Evolutionary conservation across 2,329 filamentous ascomycete genomes (phyloP), one percentile per base, ranked within the genome.

Genomic region (Geosmithia putterillii): DNA sequence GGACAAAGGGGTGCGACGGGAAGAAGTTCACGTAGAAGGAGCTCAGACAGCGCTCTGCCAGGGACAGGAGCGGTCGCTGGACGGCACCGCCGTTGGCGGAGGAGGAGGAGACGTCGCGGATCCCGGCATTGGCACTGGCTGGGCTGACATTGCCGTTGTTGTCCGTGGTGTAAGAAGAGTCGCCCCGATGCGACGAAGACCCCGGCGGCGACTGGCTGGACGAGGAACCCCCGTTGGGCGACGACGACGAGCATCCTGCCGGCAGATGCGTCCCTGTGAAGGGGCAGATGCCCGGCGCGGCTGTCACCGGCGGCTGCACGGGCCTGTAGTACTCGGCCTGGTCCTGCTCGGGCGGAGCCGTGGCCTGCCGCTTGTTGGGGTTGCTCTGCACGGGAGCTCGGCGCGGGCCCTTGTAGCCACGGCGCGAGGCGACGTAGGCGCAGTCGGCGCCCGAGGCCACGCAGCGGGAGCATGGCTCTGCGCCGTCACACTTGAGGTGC

Each of bases 401-500:
- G 49, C 62, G 51, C 48, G 61, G 56, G 14, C 81, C 81, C 60
- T 83, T 86, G 64, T 84, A 86, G 23, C 84, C 84, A 47, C 84
- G 75, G 38, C 83, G 78, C 35, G 83, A 87, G 38, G 81, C 78
- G 41, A 86, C 76, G 57, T 86, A 88, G 54, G 79, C 64, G 58
- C 85, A 90, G 40, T 80, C 70, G 17, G 70, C 63, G 44, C 73
- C 71, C 40, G 73, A 70, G 42, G 66, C 61, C 19, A 64, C 63
- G 59, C 84, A 89, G 43, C 85, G 77, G 40, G 74, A 71, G 61
- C 85, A 89, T 12, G 84, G 83, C 25, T 63, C 79, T 34, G 67
- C 62, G 22, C 82, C 83, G 58, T 88, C 81, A 57, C 84, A 89
- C 57, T 86, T 89, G 41, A 88, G 70, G 59, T 89, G 85, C 54